These are phyloP conservation scores for Talaromyces ruber DNA, from an alignment of 495 filamentous ascomycete species.

Conservation along the genomic window DNA sequence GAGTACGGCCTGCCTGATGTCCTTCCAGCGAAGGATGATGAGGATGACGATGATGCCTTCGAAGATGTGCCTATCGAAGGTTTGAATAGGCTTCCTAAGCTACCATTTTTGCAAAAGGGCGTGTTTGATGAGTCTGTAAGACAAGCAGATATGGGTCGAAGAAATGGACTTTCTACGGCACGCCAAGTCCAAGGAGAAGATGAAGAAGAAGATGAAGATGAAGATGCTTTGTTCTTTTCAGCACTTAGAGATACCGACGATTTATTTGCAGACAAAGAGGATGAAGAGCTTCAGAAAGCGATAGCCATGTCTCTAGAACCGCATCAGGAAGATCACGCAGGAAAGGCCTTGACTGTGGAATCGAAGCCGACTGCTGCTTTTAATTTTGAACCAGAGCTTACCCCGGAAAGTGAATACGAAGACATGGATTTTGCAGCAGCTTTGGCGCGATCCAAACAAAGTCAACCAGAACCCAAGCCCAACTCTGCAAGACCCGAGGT, in stretches of 20 bases:
- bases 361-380: background rate
- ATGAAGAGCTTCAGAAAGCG: conserved; percentile 70
- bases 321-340: background rate
- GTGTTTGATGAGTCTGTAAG: conserved; percentile 30
- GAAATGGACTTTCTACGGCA: conserved; percentile 12
- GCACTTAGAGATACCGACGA: conserved; percentile 30
- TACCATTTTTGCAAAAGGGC: conserved; percentile 29
- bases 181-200: conserved; percentile 8
- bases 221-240: conserved; percentile 63
- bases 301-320: conserved; percentile 69
- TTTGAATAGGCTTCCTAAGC: conserved; percentile 77
- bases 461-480: conserved; percentile 17
- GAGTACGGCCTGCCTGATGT: conserved; percentile 42
- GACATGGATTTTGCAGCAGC: conserved; percentile 36
- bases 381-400: conserved; percentile 7
- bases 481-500: background rate
- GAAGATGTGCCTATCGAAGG: conserved; percentile 96
- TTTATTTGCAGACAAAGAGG: conserved; percentile 45
- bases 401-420: conserved; percentile 31
- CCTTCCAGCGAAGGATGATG: conserved; percentile 42
- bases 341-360: background rate
- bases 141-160: conserved; percentile 31
- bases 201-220: conserved; percentile 1
- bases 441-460: conserved; percentile 29
- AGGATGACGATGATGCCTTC: conserved; percentile 63